These are phyloP conservation scores for Boletus sp. DNA, from an alignment of 768 basidiomycete genomes.

Conservation along the genomic window DNA sequence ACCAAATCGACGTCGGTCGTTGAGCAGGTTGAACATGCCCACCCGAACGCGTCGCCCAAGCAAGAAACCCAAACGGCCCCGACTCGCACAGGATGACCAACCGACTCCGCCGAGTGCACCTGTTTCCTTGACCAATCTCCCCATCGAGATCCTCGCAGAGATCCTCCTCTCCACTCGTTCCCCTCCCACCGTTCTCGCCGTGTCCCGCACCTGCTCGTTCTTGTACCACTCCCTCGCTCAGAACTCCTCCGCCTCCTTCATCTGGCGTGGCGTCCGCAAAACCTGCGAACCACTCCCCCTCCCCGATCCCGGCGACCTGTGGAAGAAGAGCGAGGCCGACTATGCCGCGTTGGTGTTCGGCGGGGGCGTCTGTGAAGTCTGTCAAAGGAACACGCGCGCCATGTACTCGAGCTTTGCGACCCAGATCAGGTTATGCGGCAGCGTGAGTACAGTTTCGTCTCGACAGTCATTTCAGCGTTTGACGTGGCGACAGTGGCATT, in stretches of 20 bases:
- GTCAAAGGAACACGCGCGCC: conserved; percentile 35
- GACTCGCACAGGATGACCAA: background rate
- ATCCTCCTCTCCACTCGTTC: conserved; percentile 53
- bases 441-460: conserved; percentile 26
- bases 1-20: too few species aligned
- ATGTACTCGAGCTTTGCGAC: conserved; percentile 51
- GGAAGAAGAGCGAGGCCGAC: conserved; percentile 46
- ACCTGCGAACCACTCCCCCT: conserved; percentile 34
- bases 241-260: conserved; percentile 44
- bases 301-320: conserved; percentile 42
- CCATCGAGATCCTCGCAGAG: conserved; percentile 64
- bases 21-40: background rate
- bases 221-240: conserved; percentile 49
- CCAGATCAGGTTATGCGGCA: conserved; percentile 44
- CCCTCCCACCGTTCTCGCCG: conserved; percentile 54
- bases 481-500: conserved; percentile 17
- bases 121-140: conserved; percentile 35
- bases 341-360: conserved; percentile 69
- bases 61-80: conserved; percentile 12
- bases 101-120: background rate
- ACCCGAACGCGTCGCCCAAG: too few species aligned
- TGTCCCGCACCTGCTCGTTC: conserved; percentile 56
- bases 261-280: conserved; percentile 58
- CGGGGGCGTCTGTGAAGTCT: conserved; percentile 57
- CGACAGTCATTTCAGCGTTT: background rate